phyloP scores from a whole-genome alignment of 805 yeast species.

The Candida wancherniae region DNA sequence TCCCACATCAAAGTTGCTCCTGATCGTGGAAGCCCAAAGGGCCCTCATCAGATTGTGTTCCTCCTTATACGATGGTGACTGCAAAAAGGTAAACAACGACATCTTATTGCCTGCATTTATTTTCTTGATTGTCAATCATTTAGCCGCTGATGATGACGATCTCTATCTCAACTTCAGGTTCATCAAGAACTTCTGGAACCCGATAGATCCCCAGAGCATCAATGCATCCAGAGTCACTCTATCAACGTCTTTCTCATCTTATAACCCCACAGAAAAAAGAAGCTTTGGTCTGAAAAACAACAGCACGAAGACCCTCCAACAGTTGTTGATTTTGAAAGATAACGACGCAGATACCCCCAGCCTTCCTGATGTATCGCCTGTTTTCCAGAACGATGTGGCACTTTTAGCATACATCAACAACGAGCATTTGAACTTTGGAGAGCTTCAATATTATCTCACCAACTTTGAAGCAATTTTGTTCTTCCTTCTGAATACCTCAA shows the following conservation, averaged over 20 bases:
- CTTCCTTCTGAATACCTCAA: slow-evolving; percentile 33
- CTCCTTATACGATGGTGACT: slow-evolving; percentile 17
- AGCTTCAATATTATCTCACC: slow-evolving; percentile 34
- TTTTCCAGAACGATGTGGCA: slow-evolving; percentile 27
- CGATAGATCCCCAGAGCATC: slow-evolving; percentile 29
- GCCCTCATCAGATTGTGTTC: slow-evolving; percentile 19
- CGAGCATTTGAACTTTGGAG: slow-evolving; percentile 34
- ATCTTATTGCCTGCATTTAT: slow-evolving; percentile 37
- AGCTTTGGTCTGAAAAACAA: slow-evolving; percentile 9
- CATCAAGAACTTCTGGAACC: slow-evolving; percentile 31
- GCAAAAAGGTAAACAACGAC: slow-evolving; percentile 30
- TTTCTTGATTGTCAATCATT: slow-evolving; percentile 29
- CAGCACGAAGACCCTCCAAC: slow-evolving; percentile 22
- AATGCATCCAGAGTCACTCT: slow-evolving; percentile 11
- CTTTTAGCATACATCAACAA: slow-evolving; percentile 24
- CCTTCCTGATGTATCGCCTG: slow-evolving; percentile 1
- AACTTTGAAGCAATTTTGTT: slow-evolving; percentile 39
- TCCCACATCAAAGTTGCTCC: slow-evolving; percentile 29
- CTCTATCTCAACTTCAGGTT: slow-evolving; percentile 34
- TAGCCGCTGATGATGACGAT: slow-evolving; percentile 17
- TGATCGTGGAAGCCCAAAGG: slow-evolving; percentile 31
- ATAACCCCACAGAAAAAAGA: slow-evolving; percentile 14
- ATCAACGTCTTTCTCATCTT: slow-evolving; percentile 9
- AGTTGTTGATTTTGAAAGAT: slow-evolving; percentile 26
- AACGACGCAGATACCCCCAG: slow-evolving; percentile 1